Evolutionary conservation across 495 filamentous ascomycete species (phyloP).

Genomic region (Tetracladium setigerum): DNA sequence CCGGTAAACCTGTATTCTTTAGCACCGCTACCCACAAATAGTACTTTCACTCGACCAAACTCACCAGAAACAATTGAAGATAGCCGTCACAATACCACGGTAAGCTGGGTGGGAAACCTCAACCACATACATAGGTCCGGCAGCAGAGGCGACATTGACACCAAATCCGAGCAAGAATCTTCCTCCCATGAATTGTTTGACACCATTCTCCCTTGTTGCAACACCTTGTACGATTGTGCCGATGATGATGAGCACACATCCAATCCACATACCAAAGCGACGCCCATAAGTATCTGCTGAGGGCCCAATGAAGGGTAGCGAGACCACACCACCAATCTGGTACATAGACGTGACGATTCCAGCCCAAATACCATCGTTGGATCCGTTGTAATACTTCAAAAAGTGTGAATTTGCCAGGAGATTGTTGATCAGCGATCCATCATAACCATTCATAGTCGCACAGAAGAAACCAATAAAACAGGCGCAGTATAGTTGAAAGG

Average conservation of each 20-base stretch:
- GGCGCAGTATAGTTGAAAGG: constrained; percentile 29
- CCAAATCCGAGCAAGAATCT: constrained; percentile 74
- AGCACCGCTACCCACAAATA: neutral
- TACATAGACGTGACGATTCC: constrained; percentile 53
- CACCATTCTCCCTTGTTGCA: constrained; percentile 21
- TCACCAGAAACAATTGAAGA: constrained; percentile 51
- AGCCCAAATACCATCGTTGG: constrained; percentile 30
- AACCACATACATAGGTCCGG: constrained; percentile 66
- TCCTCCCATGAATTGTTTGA: constrained; percentile 57
- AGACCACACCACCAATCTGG: constrained; percentile 49
- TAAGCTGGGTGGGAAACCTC: constrained; percentile 71
- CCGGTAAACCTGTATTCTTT: constrained; percentile 19
- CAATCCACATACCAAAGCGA: constrained; percentile 56
- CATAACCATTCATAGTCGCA: constrained; percentile 47
- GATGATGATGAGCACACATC: constrained; percentile 49
- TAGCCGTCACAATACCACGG: constrained; percentile 59
- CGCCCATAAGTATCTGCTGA: constrained; percentile 46
- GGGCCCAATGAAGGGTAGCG: constrained; percentile 44
- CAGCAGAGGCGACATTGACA: constrained; percentile 57
- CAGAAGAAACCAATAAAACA: constrained; percentile 35
- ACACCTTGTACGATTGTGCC: constrained; percentile 51
- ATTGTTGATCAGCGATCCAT: constrained; percentile 41
- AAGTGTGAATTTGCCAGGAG: constrained; percentile 24
- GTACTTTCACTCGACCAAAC: neutral
- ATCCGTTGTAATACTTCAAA: constrained; percentile 20